These are phyloP conservation scores for Mitosporidium daphniae DNA, from an alignment of 371 early-diverging fungal genomes.

Conservation along the genomic window DNA sequence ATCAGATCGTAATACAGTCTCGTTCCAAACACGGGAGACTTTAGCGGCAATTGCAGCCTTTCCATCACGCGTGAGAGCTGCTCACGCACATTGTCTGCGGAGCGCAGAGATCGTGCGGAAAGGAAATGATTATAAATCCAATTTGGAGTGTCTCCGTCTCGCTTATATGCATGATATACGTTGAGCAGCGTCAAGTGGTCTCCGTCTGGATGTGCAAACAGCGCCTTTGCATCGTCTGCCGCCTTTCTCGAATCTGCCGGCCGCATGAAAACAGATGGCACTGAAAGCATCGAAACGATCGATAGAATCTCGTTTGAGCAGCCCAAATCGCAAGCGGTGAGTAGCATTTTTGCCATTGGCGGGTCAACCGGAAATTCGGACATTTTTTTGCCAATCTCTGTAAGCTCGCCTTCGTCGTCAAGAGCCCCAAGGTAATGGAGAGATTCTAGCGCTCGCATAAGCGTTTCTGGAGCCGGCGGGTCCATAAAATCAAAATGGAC, in stretches of 20 bases:
- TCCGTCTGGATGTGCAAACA: conserved; percentile 37
- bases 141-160: too few relatives aligned
- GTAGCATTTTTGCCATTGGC: conserved; percentile 51
- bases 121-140: conserved; percentile 88
- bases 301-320: conserved; percentile 57
- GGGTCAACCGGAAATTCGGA: conserved; percentile 93
- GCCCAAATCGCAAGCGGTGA: conserved; percentile 48
- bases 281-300: conserved; percentile 51
- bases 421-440: conserved; percentile 75
- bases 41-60: conserved; percentile 44
- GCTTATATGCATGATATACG: conserved; percentile 57
- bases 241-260: conserved; percentile 65
- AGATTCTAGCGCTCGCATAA: conserved; percentile 59
- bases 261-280: conserved; percentile 53
- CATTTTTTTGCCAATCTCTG: conserved; percentile 81
- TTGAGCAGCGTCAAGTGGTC: conserved; percentile 60
- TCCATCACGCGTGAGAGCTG: conserved; percentile 62
- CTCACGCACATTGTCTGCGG: conserved; percentile 63
- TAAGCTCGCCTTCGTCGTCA: conserved; percentile 54
- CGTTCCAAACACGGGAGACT: conserved; percentile 21
- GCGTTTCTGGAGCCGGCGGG: conserved; percentile 58
- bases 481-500: conserved; percentile 90
- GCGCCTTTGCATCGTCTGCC: conserved; percentile 68
- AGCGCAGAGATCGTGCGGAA: conserved; percentile 46
- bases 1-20: conserved; percentile 17